phyloP scores from a whole-genome alignment of 2,329 filamentous ascomycete species.

The Verticillium klebahnii region DNA sequence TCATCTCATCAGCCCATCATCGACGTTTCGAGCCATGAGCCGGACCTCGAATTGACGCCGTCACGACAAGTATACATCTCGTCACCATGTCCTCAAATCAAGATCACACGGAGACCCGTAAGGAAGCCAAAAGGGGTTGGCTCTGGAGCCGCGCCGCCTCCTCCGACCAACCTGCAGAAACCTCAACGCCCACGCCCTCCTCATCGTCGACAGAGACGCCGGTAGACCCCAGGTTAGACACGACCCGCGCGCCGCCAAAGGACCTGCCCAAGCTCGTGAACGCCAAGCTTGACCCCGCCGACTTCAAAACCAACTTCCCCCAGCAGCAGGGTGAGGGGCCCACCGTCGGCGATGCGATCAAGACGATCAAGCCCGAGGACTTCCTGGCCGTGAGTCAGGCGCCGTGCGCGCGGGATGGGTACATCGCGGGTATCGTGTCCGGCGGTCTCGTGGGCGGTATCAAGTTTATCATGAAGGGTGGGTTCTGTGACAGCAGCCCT shows the following conservation, averaged over 20 bases:
- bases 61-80: not conserved
- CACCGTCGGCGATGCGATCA: slow-evolving; percentile 55
- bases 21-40: not conserved
- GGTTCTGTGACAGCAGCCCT: slow-evolving; percentile 15
- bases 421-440: slow-evolving; percentile 76
- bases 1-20: slow-evolving; percentile 10
- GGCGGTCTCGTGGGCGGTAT: slow-evolving; percentile 73
- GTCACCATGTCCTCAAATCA: not conserved
- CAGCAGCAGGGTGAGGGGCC: slow-evolving; percentile 12
- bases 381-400: slow-evolving; percentile 69
- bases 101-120: not conserved
- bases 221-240: slow-evolving; percentile 1
- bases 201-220: not conserved
- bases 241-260: not conserved
- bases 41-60: not conserved
- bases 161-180: not conserved
- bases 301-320: slow-evolving; percentile 16
- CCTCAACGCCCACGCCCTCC: not conserved
- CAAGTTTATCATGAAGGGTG: slow-evolving; percentile 72
- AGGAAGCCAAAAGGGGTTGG: not conserved
- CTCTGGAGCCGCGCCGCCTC: not conserved
- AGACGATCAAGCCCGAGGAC: slow-evolving; percentile 63
- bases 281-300: slow-evolving; percentile 8
- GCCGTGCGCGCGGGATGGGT: slow-evolving; percentile 78
- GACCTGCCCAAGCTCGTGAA: slow-evolving; percentile 11